Percentiles rank a stretch among this genome's conserved stretches.
Evolutionary conservation across 345 rosid species (phyloP).

Genomic region (Schrenkiella parvula): DNA sequence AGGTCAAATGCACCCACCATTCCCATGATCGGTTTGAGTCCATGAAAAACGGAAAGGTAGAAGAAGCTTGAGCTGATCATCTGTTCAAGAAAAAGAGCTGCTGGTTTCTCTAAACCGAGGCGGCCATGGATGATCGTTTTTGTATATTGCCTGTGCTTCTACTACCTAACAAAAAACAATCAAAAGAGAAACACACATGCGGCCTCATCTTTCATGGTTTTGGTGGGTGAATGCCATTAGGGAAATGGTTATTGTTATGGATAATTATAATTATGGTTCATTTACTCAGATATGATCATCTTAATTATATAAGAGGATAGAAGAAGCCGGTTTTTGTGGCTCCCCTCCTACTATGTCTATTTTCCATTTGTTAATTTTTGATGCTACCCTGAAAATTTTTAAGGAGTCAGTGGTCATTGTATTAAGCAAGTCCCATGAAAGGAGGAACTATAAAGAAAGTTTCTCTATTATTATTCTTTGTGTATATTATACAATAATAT

Average conservation of each 20-base stretch:
- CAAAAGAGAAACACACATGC: background rate
- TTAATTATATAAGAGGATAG: constrained; percentile 20
- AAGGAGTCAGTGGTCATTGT: constrained; percentile 4
- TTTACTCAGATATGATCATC: background rate
- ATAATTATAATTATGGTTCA: constrained; percentile 10
- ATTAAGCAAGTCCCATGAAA: background rate
- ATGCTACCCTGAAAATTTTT: background rate
- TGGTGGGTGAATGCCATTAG: constrained; percentile 16
- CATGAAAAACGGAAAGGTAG: constrained; percentile 18
- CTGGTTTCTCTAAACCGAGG: constrained; percentile 24
- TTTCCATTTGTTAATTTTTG: background rate
- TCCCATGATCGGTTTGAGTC: constrained; percentile 21
- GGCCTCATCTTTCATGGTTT: constrained; percentile 28
- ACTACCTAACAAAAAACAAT: background rate
- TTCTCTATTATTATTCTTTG: background rate
- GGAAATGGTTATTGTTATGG: constrained; percentile 3
- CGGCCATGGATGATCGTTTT: constrained; percentile 36
- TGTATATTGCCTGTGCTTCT: constrained; percentile 37
- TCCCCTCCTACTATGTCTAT: constrained; percentile 21
- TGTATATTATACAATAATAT: background rate
- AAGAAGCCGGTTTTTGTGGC: constrained; percentile 32
- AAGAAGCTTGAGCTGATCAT: constrained; percentile 35
- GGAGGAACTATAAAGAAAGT: background rate
- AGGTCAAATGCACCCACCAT: constrained; percentile 1
- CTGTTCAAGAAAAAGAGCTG: constrained; percentile 30